A percentile compares a stretch with the other conserved stretches of the same genome.
phyloP scores from a whole-genome alignment of 139 green algal species.

The Raphidocelis subcapitata region DNA sequence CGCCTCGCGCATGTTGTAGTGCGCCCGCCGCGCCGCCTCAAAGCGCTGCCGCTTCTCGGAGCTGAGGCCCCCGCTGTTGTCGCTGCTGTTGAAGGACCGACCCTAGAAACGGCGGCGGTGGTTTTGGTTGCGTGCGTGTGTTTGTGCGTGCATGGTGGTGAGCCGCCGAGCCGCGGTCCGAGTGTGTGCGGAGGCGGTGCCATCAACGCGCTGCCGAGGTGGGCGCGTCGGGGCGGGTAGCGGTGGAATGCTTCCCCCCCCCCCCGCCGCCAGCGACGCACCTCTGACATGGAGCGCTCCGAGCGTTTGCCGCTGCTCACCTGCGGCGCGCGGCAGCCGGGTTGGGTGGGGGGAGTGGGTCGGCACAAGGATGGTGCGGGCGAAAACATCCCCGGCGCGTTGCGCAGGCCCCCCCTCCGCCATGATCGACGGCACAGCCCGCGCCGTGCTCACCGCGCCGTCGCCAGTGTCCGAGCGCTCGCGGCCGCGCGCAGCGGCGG shows the following conservation, averaged over 20 bases:
- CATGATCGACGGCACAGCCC: too few relatives aligned
- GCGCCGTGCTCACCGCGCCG: not conserved
- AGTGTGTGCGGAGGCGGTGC: not conserved
- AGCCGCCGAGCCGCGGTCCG: not conserved
- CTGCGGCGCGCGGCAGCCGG: too few relatives aligned
- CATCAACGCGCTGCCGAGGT: too few relatives aligned
- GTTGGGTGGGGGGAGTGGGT: too few relatives aligned
- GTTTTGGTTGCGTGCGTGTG: not conserved
- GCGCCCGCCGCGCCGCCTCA: conserved; percentile 18
- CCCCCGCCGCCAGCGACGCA: not conserved
- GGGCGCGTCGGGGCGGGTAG: too few relatives aligned
- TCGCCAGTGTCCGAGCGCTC: not conserved
- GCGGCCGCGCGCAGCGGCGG: not conserved
- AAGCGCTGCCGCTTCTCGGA: conserved; percentile 20
- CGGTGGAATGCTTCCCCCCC: too few relatives aligned
- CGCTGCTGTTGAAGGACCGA: not conserved
- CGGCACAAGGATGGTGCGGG: too few relatives aligned
- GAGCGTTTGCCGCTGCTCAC: too few relatives aligned
- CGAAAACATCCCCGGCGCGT: too few relatives aligned
- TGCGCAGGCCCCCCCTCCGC: too few relatives aligned
- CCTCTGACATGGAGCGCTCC: too few relatives aligned
- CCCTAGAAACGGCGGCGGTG: not conserved
- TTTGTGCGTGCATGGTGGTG: not conserved
- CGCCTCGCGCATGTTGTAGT: conserved; percentile 33
- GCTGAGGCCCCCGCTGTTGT: not conserved